Evolutionary conservation across 2,329 filamentous ascomycete species (phyloP).

Genomic region (Diaporthe sp.): DNA sequence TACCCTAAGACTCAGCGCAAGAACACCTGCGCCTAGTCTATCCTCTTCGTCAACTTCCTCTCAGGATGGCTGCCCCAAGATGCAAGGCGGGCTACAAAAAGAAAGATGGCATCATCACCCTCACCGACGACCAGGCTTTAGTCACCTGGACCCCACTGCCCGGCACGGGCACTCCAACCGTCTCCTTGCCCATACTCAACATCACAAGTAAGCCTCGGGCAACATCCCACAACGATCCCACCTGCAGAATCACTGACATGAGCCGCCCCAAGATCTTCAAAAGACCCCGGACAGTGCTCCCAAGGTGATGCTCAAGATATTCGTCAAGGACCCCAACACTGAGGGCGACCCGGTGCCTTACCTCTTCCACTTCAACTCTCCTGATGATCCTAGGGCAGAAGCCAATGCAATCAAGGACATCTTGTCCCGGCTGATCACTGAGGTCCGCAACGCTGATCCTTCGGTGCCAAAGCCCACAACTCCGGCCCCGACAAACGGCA

Average conservation of each 20-base stretch:
- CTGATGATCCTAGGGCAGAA: constrained; percentile 79
- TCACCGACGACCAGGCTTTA: constrained; percentile 77
- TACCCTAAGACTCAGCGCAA: neutral
- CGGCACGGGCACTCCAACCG: constrained; percentile 68
- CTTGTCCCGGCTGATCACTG: constrained; percentile 81
- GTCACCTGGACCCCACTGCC: constrained; percentile 85
- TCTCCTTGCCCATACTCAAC: constrained; percentile 77
- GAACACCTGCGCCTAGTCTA: neutral
- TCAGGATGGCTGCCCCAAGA: constrained; percentile 66
- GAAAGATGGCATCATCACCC: constrained; percentile 85
- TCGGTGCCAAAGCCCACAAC: constrained; percentile 60
- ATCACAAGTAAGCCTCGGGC: constrained; percentile 77
- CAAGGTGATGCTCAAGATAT: constrained; percentile 95
- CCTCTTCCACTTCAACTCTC: constrained; percentile 89
- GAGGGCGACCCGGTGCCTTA: constrained; percentile 73
- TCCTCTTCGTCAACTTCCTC: neutral
- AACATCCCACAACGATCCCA: neutral
- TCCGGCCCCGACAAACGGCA: constrained; percentile 41
- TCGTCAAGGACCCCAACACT: constrained; percentile 72
- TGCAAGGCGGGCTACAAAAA: constrained; percentile 90
- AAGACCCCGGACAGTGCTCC: constrained; percentile 89
- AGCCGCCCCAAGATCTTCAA: constrained; percentile 77
- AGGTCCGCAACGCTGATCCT: constrained; percentile 68
- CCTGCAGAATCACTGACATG: constrained; percentile 32
- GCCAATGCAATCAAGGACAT: constrained; percentile 87